phyloP scores from a whole-genome alignment of 495 filamentous ascomycete species.

The Trichoderma orchidacearum region DNA sequence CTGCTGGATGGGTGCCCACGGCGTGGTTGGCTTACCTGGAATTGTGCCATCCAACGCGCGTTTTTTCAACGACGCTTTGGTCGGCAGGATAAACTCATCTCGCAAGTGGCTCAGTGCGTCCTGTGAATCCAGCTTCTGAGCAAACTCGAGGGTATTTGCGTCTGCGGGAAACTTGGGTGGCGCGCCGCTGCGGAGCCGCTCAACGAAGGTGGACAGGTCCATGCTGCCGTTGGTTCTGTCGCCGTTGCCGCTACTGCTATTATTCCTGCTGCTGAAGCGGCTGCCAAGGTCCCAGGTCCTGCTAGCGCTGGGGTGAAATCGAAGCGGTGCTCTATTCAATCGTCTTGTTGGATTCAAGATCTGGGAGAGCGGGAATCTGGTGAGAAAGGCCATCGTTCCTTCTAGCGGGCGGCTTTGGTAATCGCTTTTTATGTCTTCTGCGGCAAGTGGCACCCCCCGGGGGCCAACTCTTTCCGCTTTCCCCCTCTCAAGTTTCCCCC shows the following conservation, averaged over 20 bases:
- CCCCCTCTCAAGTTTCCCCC: neutral
- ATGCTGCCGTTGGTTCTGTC: neutral
- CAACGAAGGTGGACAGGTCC: neutral
- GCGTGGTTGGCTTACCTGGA: constrained; percentile 18
- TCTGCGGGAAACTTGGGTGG: constrained; percentile 1
- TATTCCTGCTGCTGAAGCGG: neutral
- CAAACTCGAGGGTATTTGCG: neutral
- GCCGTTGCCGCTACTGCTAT: neutral
- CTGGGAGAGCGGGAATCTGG: neutral
- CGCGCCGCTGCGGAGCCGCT: constrained; percentile 1
- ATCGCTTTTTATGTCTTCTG: neutral
- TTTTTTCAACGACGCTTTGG: constrained; percentile 60
- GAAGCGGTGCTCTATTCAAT: neutral
- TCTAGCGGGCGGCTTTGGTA: neutral
- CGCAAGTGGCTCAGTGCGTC: constrained; percentile 58
- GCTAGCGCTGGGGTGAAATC: neutral
- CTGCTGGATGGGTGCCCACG: neutral
- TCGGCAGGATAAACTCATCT: constrained; percentile 73
- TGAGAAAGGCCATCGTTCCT: neutral
- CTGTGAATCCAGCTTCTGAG: constrained; percentile 40
- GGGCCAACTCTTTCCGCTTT: neutral
- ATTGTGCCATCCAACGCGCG: constrained; percentile 32
- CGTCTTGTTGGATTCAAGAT: neutral
- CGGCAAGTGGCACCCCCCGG: neutral
- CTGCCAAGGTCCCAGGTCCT: neutral